Conservation (phyloP, 768 basidiomycete genomes). For the Suillus bovinus region DNA sequence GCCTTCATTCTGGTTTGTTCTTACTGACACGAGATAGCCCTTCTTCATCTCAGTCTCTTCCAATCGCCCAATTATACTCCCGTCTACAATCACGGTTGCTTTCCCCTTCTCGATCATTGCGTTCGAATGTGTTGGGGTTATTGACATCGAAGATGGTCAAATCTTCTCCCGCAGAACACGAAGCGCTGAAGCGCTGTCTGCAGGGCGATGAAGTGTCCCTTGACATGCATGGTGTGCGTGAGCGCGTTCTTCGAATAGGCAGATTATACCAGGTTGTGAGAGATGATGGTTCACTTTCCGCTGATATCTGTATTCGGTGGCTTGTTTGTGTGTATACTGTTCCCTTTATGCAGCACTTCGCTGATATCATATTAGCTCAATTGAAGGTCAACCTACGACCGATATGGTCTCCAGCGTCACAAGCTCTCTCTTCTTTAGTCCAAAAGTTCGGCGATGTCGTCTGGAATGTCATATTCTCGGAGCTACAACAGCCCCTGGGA, state of each 20-base stretch:
- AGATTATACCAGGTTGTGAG: slow-evolving; percentile 64
- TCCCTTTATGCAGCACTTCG: not conserved
- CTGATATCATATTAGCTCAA: slow-evolving; percentile 53
- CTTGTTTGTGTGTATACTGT: slow-evolving; percentile 54
- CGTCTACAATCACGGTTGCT: slow-evolving; percentile 55
- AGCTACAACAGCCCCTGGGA: slow-evolving; percentile 41
- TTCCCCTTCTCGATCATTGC: slow-evolving; percentile 70
- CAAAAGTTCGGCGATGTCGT: slow-evolving; percentile 64
- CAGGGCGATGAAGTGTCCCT: slow-evolving; percentile 81
- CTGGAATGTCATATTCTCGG: slow-evolving; percentile 70
- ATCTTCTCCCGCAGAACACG: slow-evolving; percentile 42
- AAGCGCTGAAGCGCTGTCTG: slow-evolving; percentile 64
- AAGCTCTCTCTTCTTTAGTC: slow-evolving; percentile 56
- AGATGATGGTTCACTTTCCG: slow-evolving; percentile 50
- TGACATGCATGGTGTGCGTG: slow-evolving; percentile 79
- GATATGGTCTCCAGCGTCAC: slow-evolving; percentile 80
- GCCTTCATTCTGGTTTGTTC: not conserved
- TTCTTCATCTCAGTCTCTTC: slow-evolving; percentile 24
- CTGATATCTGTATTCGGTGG: slow-evolving; percentile 71
- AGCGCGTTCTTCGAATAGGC: slow-evolving; percentile 77
- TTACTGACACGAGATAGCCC: slow-evolving; percentile 18
- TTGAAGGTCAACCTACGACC: slow-evolving; percentile 93
- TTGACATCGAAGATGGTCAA: slow-evolving; percentile 55
- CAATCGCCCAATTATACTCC: slow-evolving; percentile 53
- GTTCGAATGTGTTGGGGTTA: slow-evolving; percentile 64